Evolutionary conservation across 1,139 yeast species (phyloP), one percentile per base, ranked within the genome.

Genomic region (Zygoascus sp.): DNA sequence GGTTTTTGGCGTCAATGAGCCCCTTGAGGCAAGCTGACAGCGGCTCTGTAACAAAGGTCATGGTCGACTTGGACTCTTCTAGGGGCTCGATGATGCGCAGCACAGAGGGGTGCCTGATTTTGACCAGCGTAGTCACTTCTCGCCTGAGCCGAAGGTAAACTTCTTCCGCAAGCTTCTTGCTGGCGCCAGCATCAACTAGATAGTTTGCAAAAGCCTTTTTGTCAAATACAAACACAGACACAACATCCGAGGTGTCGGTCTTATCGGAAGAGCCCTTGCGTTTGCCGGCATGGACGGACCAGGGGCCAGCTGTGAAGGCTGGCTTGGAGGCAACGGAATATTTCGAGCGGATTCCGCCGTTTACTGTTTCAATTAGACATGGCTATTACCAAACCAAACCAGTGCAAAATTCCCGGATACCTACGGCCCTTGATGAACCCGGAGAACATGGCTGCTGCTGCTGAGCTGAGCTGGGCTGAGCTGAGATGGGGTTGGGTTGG

Each of bases 141-240:
- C 69, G 63, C 48, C 76, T 69, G 43, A 83, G 62, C 30, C 76
- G 65, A 20, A 70, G 74, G 48, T 70, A 75, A 1, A 77, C 74
- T 40, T 73, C 77, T 43, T 68, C 68, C 6, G 58, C 55, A 15
- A 60, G 53, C 22, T 61, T 53, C 41, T 56, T 53, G 10, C 62
- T 54, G 11, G 80, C 66, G 23, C 85, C 81, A 42, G 78, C 65
- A 52, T 78, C 75, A 17, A 69, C 57, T 16, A 88, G 65, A 48
- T 70, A 71, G 10, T 75, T 65, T 57, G 85, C 92, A 56, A 86
- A 79, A 52, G 80, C 80, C 59, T 83, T 78, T 68, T 90, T 92
- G 63, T 87, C 96, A 60, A 90, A 87, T 30, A 86, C 82, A 66
- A 92, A 89, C 16, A 92, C 94, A 6, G 96, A 84, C 1, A 81